Evolutionary conservation across 2,329 filamentous ascomycete species (phyloP), one percentile per base, ranked within the genome.

Genomic region (Botrytis squamosa): DNA sequence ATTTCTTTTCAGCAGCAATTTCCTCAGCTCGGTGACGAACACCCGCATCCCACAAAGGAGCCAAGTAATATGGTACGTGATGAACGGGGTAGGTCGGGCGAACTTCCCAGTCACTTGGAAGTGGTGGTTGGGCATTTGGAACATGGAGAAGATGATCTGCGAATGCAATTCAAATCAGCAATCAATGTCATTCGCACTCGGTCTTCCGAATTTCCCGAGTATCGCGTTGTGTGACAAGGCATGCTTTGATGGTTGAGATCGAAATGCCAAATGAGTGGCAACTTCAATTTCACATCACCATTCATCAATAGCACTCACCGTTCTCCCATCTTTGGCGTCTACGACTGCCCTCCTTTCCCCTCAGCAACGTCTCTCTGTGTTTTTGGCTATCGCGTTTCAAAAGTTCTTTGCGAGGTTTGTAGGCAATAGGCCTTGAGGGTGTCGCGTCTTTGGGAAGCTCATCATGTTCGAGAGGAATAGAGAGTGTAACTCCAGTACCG

Each of bases 321-420:
- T 98, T 99, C 85, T 99, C 96, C 94, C 95, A 98, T 73, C 95
- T 88, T 79, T 95, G 91, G 68, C 95, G 88, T 79, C 95, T 91
- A 52, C 95, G 89, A 79, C 90, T 95, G 49, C 95, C 95, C 82
- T 98, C 94, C 78, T 97, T 97, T 73, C 95, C 95, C 84, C 94
- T 97, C 46, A 96, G 85, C 70, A 97, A 42, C 0, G 79, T 76
- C 20, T 81, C 79, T 33, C 80, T 74, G 9, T 78, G 83, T 80
- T 89, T 90, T 79, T 89, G 79, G 78, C 88, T 91, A 78, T 92
- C 90, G 69, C 89, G 86, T 49, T 87, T 85, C 64, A 89, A 64
- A 7, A 78, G 75, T 46, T 81, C 79, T 49, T 78, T 78, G 60
- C 75, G 80, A 18, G 81, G 76, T 76, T 74, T 80, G 77, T 73